Evolutionary conservation across 306 rosid species (phyloP).

Genomic region (Trichosanthes cucumerina): DNA sequence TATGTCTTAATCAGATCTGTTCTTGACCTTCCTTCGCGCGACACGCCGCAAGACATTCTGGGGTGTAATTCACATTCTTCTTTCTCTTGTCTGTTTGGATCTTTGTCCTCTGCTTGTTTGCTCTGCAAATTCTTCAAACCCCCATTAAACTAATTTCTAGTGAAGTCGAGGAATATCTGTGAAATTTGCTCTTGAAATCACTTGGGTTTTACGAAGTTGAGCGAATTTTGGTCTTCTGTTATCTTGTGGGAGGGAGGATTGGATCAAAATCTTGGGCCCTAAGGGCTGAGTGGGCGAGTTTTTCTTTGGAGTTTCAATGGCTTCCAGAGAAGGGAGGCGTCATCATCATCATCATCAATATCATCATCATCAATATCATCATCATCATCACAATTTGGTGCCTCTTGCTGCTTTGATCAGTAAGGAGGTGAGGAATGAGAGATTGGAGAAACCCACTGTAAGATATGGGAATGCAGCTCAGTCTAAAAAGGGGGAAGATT

Average conservation of each 20-base stretch:
- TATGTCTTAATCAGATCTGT: slow-evolving; percentile 51
- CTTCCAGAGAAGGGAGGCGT: slow-evolving; percentile 49
- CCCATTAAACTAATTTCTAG: not conserved
- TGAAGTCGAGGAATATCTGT: not conserved
- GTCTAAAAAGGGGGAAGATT: slow-evolving; percentile 92
- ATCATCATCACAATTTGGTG: slow-evolving; percentile 57
- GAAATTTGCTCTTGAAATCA: not conserved
- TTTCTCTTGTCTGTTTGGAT: slow-evolving; percentile 24
- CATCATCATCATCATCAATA: slow-evolving; percentile 50
- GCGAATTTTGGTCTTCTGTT: not conserved
- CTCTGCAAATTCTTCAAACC: slow-evolving; percentile 2
- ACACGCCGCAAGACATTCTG: slow-evolving; percentile 38
- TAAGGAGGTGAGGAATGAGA: slow-evolving; percentile 82
- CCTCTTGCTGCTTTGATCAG: slow-evolving; percentile 89
- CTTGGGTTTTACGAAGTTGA: not conserved
- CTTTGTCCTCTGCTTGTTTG: slow-evolving; percentile 31
- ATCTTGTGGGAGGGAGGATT: not conserved
- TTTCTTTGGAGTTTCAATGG: not conserved
- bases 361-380: too few relatives aligned
- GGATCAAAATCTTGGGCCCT: slow-evolving; percentile 6
- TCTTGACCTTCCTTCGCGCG: slow-evolving; percentile 24
- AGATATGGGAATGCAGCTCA: slow-evolving; percentile 79
- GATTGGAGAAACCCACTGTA: slow-evolving; percentile 80
- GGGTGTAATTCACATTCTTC: slow-evolving; percentile 35
- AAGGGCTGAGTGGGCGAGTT: slow-evolving; percentile 31